Evolutionary conservation across 495 filamentous ascomycete genomes (phyloP).

Genomic region (Podospora didyma): DNA sequence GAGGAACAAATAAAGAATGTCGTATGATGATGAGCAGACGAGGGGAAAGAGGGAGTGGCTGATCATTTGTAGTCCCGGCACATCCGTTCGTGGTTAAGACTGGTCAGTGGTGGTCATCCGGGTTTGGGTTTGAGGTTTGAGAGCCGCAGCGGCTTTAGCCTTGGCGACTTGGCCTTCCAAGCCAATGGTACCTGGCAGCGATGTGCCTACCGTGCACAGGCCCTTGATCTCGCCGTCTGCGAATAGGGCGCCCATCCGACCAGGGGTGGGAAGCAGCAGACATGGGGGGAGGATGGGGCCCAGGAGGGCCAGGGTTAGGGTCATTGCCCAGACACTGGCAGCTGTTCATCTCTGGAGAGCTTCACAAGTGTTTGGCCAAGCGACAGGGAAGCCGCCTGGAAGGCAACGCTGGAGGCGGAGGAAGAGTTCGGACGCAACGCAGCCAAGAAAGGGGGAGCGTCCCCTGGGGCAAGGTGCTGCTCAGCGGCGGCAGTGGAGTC

Average conservation of each 20-base stretch:
- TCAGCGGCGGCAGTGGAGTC: no score
- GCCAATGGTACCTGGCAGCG: no score
- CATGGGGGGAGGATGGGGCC: no score
- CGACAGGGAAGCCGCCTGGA: neutral
- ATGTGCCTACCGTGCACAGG: neutral
- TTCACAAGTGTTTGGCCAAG: neutral
- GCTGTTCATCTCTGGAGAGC: neutral
- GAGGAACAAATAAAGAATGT: conserved; percentile 5
- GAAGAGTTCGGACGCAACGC: neutral
- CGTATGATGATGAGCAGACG: conserved; percentile 12
- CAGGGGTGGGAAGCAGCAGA: no score
- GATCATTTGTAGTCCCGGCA: conserved; percentile 5
- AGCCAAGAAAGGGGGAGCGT: neutral
- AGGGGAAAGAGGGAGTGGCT: neutral
- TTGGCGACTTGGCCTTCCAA: neutral
- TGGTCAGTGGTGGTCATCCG: neutral
- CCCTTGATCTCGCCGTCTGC: neutral
- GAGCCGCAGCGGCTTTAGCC: neutral
- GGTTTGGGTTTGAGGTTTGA: neutral
- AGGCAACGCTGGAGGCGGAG: neutral
- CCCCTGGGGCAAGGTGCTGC: no score
- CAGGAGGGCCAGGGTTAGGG: neutral
- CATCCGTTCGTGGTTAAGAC: neutral
- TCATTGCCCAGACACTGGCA: neutral
- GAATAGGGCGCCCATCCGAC: no score